These are phyloP conservation scores for Globisporangium solare DNA, from an alignment of 352 stramenopile species.

Conservation along the genomic window DNA sequence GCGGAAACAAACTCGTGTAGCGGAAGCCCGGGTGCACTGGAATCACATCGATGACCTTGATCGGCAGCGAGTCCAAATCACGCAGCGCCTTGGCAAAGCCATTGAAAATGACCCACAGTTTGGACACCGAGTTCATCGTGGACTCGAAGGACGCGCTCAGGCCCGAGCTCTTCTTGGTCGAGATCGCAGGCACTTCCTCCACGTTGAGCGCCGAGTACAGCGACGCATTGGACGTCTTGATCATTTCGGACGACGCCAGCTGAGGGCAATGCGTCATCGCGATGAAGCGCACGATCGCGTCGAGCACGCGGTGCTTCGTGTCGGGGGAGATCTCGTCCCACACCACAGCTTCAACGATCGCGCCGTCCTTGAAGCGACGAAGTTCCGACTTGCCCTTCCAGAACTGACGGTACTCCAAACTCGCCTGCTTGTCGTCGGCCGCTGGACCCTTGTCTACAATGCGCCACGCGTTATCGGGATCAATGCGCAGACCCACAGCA, in stretches of 20 bases:
- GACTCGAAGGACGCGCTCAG: constrained; percentile 56
- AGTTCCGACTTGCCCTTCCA: constrained; percentile 88
- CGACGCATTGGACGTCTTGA: constrained; percentile 74
- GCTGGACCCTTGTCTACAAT: constrained; percentile 88
- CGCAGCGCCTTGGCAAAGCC: constrained; percentile 72
- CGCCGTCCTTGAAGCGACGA: constrained; percentile 87
- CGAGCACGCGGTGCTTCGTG: constrained; percentile 65
- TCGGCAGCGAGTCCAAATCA: constrained; percentile 71
- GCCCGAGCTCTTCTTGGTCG: constrained; percentile 34
- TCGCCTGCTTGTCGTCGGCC: constrained; percentile 73
- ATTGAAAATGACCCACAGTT: constrained; percentile 81
- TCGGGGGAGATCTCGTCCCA: constrained; percentile 78
- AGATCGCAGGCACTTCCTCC: constrained; percentile 30
- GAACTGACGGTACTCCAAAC: constrained; percentile 78
- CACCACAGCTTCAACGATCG: constrained; percentile 87
- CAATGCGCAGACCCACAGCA: constrained; percentile 74
- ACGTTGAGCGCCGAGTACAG: constrained; percentile 67
- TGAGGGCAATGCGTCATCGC: constrained; percentile 57
- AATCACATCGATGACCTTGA: constrained; percentile 81
- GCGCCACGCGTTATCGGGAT: constrained; percentile 67
- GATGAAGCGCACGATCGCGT: constrained; percentile 78
- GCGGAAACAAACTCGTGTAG: constrained; percentile 81
- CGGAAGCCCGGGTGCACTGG: constrained; percentile 79
- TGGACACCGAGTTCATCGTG: constrained; percentile 71
- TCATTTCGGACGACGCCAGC: constrained; percentile 33